Evolutionary conservation across 805 yeast genomes (phyloP).

Genomic region (Suhomyces canberraensis): DNA sequence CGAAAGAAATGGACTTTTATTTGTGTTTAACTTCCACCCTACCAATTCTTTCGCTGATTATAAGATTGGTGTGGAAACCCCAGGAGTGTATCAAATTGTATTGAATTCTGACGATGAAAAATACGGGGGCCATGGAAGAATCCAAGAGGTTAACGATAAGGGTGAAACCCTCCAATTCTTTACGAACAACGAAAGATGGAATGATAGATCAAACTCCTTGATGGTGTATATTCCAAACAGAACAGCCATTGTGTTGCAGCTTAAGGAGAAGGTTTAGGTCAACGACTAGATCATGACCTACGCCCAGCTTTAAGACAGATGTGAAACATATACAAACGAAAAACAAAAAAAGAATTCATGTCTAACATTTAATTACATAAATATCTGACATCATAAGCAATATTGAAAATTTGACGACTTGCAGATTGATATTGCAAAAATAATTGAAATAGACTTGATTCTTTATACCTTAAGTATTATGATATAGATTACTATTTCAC

Average conservation of each 20-base stretch:
- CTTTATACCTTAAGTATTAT: too few species aligned
- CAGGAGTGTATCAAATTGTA: conserved; percentile 74
- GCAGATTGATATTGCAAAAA: too few species aligned
- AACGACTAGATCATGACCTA: background rate
- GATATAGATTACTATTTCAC: too few species aligned
- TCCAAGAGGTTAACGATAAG: conserved; percentile 43
- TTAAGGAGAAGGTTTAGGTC: conserved; percentile 5
- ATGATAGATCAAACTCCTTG: conserved; percentile 67
- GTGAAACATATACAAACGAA: too few species aligned
- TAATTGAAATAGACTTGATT: too few species aligned
- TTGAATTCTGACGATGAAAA: conserved; percentile 67
- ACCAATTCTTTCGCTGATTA: conserved; percentile 79
- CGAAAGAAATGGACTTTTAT: conserved; percentile 82
- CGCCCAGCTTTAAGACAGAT: too few species aligned
- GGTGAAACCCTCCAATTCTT: conserved; percentile 47
- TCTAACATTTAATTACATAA: too few species aligned
- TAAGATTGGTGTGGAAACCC: conserved; percentile 79
- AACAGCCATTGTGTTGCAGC: conserved; percentile 37
- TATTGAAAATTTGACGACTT: too few species aligned
- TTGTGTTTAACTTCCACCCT: conserved; percentile 89
- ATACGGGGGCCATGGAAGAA: conserved; percentile 81
- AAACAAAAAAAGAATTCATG: too few species aligned
- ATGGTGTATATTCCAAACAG: conserved; percentile 84
- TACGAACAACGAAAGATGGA: conserved; percentile 79
- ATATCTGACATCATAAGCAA: too few species aligned